Conservation (phyloP, 73 alveolate species). For the Stentor roeselii region DNA sequence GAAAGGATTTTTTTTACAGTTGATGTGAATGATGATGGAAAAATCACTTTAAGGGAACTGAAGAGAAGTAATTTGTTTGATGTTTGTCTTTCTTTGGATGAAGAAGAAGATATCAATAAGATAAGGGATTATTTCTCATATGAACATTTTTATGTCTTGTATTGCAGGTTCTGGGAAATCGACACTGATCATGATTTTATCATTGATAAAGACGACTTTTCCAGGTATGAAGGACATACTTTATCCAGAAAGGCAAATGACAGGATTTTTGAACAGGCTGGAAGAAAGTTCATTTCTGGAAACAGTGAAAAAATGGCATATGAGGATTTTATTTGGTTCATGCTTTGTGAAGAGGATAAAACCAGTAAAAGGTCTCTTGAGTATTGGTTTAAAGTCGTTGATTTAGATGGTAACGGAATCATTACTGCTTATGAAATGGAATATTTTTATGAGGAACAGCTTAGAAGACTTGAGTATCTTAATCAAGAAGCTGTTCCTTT, state of each 20-base stretch:
- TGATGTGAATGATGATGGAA: constrained; percentile 90
- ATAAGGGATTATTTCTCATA: constrained; percentile 97
- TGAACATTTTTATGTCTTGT: constrained; percentile 99
- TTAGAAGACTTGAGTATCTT: constrained; percentile 85
- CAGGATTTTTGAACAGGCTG: constrained; percentile 96
- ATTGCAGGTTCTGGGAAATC: constrained; percentile 98
- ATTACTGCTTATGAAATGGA: constrained; percentile 95
- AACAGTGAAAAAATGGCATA: constrained; percentile 95
- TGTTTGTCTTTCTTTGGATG: constrained; percentile 63
- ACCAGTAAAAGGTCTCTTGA: constrained; percentile 85
- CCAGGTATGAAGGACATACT: constrained; percentile 91
- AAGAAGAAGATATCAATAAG: constrained; percentile 75
- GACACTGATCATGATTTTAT: constrained; percentile 98
- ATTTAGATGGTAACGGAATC: constrained; percentile 91
- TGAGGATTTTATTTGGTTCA: constrained; percentile 97
- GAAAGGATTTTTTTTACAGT: constrained; percentile 84
- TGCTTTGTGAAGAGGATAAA: constrained; percentile 98
- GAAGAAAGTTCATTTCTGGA: constrained; percentile 92
- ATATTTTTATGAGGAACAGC: constrained; percentile 92
- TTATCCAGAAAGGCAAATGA: constrained; percentile 96
- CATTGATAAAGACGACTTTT: constrained; percentile 95
- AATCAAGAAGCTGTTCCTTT: constrained; percentile 94
- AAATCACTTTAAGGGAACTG: constrained; percentile 85
- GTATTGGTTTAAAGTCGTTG: constrained; percentile 97
- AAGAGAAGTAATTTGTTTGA: constrained; percentile 84